Base-by-base conservation (phyloP, 176 grass and related monocot genomes). In the Carex parvula region DNA sequence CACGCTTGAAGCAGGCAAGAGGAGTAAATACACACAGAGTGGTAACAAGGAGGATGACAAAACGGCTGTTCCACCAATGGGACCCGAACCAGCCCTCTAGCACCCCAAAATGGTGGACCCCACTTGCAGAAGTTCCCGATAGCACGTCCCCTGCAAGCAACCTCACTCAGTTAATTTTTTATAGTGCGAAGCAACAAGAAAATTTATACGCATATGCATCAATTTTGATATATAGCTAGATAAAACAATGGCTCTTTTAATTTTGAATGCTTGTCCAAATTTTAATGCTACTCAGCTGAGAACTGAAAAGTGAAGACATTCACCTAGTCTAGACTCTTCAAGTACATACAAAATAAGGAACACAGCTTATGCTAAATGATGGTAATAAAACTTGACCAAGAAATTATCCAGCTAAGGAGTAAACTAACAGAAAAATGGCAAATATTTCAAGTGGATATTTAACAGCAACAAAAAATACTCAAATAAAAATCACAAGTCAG, bases 1-100 rank as follows among this genome's bases (percentile, higher is more conserved):
- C 66, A 66, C 83, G 95, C 84, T 94, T 98, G 65, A 98, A 98
- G 81, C 87, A 91, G 57, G 92, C 86, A 52, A 98, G 71, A 80
- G 95, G 95, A 77, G 87, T 87, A 86, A 95, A 98, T 3, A 94
- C 75, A 62, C 20, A 77, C 63, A 95, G 59, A 44, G 89, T 88
- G 15, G 92, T 91, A 54, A 95, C 22, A 32, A 94, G 79, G 64
- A 98, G 89, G 79, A 95, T 82, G 79, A 92, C 77, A 83, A 98
- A 95, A 16, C 95, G 91, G 14, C 89, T 83, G 60, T 92, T 98
- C 95, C 95, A 98, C 95, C 95, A 98, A 17, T 93, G 89, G 2
- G 79, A 52, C 18, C 95, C 95, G 70, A 98, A 98, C 95, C 95
- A 98, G 53, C 92, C 95, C 93, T 98, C 95, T 56, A 98, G 60